Conservation (phyloP, 495 filamentous ascomycete species). For the Penicillium atrosanguineum region DNA sequence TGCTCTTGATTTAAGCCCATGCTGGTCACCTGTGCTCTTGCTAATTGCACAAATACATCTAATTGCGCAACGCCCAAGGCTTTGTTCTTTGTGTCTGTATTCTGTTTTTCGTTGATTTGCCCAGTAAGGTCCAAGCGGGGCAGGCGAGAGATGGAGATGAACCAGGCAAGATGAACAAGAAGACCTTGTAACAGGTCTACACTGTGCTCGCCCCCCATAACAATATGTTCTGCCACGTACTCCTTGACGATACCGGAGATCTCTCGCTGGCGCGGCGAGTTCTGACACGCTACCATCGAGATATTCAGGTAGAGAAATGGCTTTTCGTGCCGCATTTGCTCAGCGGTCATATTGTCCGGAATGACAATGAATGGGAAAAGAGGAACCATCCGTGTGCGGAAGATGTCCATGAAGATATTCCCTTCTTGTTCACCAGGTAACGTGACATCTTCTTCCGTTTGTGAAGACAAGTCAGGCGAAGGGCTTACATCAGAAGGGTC, state of each 20-base stretch:
- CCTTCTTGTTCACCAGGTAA: conserved; percentile 5
- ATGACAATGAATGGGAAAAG: conserved; percentile 41
- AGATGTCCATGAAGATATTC: conserved; percentile 11
- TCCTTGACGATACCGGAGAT: conserved; percentile 16
- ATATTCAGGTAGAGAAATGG: conserved; percentile 39
- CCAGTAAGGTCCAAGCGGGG: not conserved
- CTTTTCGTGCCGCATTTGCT: conserved; percentile 26
- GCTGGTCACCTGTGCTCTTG: conserved; percentile 26
- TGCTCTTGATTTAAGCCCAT: conserved; percentile 26
- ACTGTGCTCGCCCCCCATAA: conserved; percentile 32
- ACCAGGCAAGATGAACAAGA: conserved; percentile 41
- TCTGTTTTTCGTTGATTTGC: not conserved
- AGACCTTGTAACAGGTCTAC: conserved; percentile 42
- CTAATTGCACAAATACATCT: conserved; percentile 23
- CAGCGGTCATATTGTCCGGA: conserved; percentile 20
- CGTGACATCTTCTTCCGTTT: not conserved
- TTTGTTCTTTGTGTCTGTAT: not conserved
- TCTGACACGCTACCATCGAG: conserved; percentile 32
- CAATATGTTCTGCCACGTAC: conserved; percentile 32
- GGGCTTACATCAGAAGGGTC: conserved; percentile 4
- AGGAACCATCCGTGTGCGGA: conserved; percentile 18
- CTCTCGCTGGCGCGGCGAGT: conserved; percentile 20
- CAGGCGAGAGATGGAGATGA: conserved; percentile 14
- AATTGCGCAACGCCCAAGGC: conserved; percentile 13
- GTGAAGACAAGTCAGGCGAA: not conserved